A percentile compares a stretch with the other conserved stretches of the same genome.
Evolutionary conservation across 73 alveolate species (phyloP).

Genomic region (Paramecium biaurelia): DNA sequence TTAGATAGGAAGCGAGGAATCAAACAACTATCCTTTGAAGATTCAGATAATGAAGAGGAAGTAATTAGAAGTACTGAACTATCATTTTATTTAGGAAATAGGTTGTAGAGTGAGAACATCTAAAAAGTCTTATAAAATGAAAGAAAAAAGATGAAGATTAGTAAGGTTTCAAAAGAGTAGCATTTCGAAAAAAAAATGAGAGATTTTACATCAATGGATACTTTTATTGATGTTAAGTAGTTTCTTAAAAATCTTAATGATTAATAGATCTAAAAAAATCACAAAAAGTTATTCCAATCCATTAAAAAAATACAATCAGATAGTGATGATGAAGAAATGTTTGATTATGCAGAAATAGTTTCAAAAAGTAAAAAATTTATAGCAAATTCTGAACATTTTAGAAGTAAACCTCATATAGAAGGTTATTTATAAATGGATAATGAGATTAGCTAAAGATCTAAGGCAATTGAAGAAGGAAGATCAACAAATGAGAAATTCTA

Average conservation of each 20-base stretch:
- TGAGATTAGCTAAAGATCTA: background rate
- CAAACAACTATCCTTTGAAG: background rate
- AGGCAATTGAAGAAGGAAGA: background rate
- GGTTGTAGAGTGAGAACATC: background rate
- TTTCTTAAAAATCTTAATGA: background rate
- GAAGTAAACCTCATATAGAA: background rate
- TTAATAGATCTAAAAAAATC: background rate
- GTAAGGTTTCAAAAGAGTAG: background rate
- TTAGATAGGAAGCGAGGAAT: background rate
- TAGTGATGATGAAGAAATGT: background rate
- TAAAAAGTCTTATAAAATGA: background rate
- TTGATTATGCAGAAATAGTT: slow-evolving; percentile 34
- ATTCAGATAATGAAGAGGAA: background rate
- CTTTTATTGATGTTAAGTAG: slow-evolving; percentile 34
- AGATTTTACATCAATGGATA: slow-evolving; percentile 6
- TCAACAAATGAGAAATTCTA: slow-evolving; percentile 11
- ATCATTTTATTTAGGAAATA: background rate
- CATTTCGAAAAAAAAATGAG: background rate
- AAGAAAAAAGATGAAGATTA: slow-evolving; percentile 18
- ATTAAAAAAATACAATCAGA: background rate
- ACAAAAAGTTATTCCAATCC: background rate
- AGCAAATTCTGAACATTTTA: background rate
- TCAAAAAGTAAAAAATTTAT: slow-evolving; percentile 13
- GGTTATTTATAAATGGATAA: background rate
- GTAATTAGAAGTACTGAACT: background rate